Base-by-base conservation (phyloP, 805 yeast species). In the Saccharomycopsis amapae region DNA sequence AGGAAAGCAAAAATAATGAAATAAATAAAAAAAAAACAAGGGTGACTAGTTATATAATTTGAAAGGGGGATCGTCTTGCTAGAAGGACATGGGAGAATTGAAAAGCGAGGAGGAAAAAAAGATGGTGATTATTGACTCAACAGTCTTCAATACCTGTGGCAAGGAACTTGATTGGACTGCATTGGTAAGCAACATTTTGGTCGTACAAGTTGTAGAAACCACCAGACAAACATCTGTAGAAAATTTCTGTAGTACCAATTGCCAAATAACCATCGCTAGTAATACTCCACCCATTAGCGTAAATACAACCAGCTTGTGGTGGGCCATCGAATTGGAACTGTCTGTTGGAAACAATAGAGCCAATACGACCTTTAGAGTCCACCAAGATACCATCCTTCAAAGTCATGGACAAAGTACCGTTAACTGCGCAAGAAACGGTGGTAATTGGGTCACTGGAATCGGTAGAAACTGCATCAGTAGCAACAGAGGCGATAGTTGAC, bases 311-410 rank as follows among this genome's bases (percentile, higher is more conserved):
- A 28, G 79, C 82, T 68, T 80, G 86, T 55, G 86, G 85, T 45
- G 85, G 85, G 56, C 85, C 85, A 60, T 80, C 85, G 59, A 79
- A 79, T 66, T 79, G 85, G 73, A 80, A 78, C 66, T 80, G 87
- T 67, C 80, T 71, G 76, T 79, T 79, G 42, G 85, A 73, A 47
- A 80, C 86, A 61, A 80, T 78, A 41, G 85, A 72, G 52, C 86
- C 85, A 55, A 80, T 64, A 70, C 87, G 76, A 35, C 79, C 80
- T 53, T 67, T 57, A 22, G 69, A 54, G 56, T 80, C 87, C 24
- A 63, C 69, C 56, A 81, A 68, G 38, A 76, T 59, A 51, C 79
- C 69, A 26, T 59, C 66, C 28, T 68, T 61, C 56, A 81, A 69
- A 20, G 69, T 67, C 67, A 79, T 67, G 20, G 75, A 60, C 56